Evolutionary conservation across 2,329 filamentous ascomycete species (phyloP), one percentile per base, ranked within the genome.

Genomic region (Xylaria sp.): DNA sequence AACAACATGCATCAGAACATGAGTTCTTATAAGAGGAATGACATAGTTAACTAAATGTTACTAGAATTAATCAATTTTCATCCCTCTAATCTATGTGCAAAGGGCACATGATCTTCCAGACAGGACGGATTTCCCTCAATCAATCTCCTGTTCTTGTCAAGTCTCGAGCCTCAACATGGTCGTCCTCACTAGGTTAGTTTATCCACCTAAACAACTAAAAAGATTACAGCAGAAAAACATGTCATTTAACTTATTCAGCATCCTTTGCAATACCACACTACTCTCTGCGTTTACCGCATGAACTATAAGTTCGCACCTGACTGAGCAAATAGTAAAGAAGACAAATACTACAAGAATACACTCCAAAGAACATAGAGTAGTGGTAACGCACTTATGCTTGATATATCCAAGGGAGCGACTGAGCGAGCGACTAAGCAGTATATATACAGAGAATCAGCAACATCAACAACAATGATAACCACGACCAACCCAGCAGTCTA

Each of bases 391-490:
- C 7, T 47, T 17, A 39, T 61, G 11, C 45, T 27, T n/a, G 21
- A 48, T 62, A 54, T 61, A 54, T 61, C 19, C 47, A 36, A 68
- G 57, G 51, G 66, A 65, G 57, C 58, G 58, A 65, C 58, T 48
- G 2, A 55, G 47, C 47, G 47, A 48, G 21, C 47, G 47, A 48
- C 47, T 4, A 62, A 62, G 50, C 24, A 19, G 53, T 61, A 61
- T 24, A 62, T 68, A 68, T 69, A 66, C 63, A 69, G 27, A 48
- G 57, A 63, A 69, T 61, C 32, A 48, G 61, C 48, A 50, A 8
- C 39, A 55, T 4, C n/a, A 21, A 48, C 24, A 34, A 45, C 39
- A 50, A 60, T 11, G 14, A 64, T 36, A 48, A 42, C 54, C 59
- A 62, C 30, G 17, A 53, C 24, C 27, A 45, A 24, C 30, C 59